Evolutionary conservation across 2,329 filamentous ascomycete genomes (phyloP).

Genomic region (Tolypocladium paradoxum): DNA sequence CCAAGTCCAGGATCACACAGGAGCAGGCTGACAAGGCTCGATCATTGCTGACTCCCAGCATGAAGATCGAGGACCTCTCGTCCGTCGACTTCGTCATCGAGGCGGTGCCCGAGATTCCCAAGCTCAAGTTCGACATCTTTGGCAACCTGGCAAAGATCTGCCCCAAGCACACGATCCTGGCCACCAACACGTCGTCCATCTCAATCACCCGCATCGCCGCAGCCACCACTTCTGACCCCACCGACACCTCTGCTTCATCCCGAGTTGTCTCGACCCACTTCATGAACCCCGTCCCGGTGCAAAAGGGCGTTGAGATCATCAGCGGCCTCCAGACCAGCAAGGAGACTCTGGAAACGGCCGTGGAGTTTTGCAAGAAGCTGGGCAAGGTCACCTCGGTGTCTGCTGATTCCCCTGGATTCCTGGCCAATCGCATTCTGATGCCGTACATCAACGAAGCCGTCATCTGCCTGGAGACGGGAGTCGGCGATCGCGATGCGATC

Average conservation of each 20-base stretch:
- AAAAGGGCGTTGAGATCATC: conserved; percentile 97
- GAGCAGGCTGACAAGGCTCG: conserved; percentile 67
- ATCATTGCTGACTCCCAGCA: conserved; percentile 57
- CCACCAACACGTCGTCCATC: conserved; percentile 98
- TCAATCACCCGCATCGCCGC: conserved; percentile 94
- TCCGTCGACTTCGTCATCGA: conserved; percentile 96
- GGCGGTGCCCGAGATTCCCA: conserved; percentile 84
- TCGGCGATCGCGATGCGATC: conserved; percentile 83
- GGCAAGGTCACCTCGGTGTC: conserved; percentile 85
- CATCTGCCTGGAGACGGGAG: conserved; percentile 87
- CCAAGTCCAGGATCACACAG: conserved; percentile 76
- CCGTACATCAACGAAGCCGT: conserved; percentile 98
- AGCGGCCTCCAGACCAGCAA: conserved; percentile 82
- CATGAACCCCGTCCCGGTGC: conserved; percentile 97
- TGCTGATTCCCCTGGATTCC: conserved; percentile 83
- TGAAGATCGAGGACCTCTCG: conserved; percentile 64
- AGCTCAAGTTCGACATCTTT: conserved; percentile 85
- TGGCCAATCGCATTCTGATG: conserved; percentile 96
- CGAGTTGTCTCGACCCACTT: conserved; percentile 95
- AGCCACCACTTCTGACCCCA: conserved; percentile 67
- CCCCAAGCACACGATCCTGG: conserved; percentile 76
- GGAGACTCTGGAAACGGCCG: conserved; percentile 68
- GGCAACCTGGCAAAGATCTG: conserved; percentile 69
- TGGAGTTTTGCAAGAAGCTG: conserved; percentile 83
- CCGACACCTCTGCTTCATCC: conserved; percentile 68